These are phyloP conservation scores for Penicillium occitanis DNA, from an alignment of 2,329 filamentous ascomycete genomes.

Conservation along the genomic window DNA sequence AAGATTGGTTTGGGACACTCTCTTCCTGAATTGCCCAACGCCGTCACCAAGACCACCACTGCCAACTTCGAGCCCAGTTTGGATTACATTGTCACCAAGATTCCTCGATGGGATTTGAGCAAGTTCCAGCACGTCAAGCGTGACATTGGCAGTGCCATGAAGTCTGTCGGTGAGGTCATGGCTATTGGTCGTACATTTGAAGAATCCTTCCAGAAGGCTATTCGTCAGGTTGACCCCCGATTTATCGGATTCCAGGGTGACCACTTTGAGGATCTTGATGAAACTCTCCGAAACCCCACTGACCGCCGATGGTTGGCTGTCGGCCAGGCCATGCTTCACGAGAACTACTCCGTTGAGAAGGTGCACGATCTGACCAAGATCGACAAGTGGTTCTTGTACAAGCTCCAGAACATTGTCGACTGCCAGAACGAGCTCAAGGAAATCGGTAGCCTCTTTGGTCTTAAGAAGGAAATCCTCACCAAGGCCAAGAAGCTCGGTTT, in stretches of 20 bases:
- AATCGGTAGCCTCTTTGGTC: constrained; percentile 74
- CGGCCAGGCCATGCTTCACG: constrained; percentile 95
- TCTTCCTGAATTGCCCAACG: constrained; percentile 92
- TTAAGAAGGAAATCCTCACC: constrained; percentile 84
- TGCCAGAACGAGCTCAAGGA: constrained; percentile 82
- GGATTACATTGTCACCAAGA: constrained; percentile 98
- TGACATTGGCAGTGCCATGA: constrained; percentile 97
- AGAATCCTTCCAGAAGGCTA: constrained; percentile 98
- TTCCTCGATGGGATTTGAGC: constrained; percentile 94
- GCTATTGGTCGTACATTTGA: constrained; percentile 98
- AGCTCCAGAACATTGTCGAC: constrained; percentile 95
- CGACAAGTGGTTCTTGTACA: constrained; percentile 99
- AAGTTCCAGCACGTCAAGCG: constrained; percentile 99
- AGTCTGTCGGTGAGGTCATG: constrained; percentile 99
- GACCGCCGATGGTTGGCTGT: constrained; percentile 97
- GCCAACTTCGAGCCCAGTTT: constrained; percentile 98
- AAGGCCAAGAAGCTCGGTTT: constrained; percentile 98
- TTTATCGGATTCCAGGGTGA: constrained; percentile 94
- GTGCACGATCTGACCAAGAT: constrained; percentile 96
- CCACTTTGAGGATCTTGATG: constrained; percentile 89
- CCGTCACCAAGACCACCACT: constrained; percentile 96
- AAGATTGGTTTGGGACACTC: constrained; percentile 98
- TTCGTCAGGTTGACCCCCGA: constrained; percentile 90
- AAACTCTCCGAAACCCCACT: constrained; percentile 85
- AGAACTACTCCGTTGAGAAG: constrained; percentile 88